These are phyloP conservation scores for Calocera viscosa DNA, from an alignment of 768 basidiomycete species.

Conservation along the genomic window DNA sequence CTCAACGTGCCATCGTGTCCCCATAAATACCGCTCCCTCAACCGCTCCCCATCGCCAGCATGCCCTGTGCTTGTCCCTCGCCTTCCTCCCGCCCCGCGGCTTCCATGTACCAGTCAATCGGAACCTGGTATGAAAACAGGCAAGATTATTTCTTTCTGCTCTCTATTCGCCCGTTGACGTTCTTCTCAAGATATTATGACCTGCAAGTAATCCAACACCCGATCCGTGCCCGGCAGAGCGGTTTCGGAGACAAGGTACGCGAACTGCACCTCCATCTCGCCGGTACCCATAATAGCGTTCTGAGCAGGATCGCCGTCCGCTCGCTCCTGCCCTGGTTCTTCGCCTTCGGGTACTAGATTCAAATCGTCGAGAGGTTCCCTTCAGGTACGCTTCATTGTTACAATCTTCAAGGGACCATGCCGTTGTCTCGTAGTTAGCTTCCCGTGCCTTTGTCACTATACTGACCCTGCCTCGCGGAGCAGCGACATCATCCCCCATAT, in stretches of 20 bases:
- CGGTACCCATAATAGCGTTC: not conserved
- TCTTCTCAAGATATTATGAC: constrained; percentile 42
- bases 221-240: constrained; percentile 84
- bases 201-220: constrained; percentile 82
- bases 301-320: constrained; percentile 72
- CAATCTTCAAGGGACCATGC: not conserved
- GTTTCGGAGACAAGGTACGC: constrained; percentile 86
- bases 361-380: constrained; percentile 18
- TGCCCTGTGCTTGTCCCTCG: constrained; percentile 9
- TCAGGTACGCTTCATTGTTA: constrained; percentile 13
- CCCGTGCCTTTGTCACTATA: not conserved
- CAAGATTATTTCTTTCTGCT: not conserved
- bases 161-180: not conserved
- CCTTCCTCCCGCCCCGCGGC: not conserved
- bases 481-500: not conserved
- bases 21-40: not conserved
- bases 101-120: constrained; percentile 53
- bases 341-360: constrained; percentile 18
- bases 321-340: constrained; percentile 73
- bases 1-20: not conserved
- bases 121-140: constrained; percentile 11
- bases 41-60: constrained; percentile 13
- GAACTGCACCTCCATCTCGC: constrained; percentile 10
- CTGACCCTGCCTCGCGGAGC: not conserved
- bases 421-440: not conserved